These are phyloP conservation scores for Passalora sequoiae DNA, from an alignment of 2,329 filamentous ascomycete species.

Conservation along the genomic window DNA sequence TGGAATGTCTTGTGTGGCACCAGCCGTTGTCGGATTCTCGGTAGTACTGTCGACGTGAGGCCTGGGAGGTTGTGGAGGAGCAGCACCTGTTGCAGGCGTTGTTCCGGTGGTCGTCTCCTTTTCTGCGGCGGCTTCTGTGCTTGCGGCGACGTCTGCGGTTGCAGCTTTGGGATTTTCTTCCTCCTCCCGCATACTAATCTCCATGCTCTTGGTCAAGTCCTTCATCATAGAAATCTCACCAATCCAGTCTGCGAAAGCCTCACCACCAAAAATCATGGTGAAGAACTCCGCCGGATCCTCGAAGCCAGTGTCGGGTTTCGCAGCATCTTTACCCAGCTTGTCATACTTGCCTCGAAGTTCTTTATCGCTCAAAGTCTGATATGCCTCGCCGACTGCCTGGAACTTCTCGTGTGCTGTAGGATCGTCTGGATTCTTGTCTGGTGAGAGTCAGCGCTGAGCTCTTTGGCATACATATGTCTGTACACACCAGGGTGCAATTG, in stretches of 20 bases:
- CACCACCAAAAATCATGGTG: conserved; percentile 94
- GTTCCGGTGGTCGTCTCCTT: conserved; percentile 21
- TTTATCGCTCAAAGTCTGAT: conserved; percentile 78
- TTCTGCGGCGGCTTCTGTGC: conserved; percentile 37
- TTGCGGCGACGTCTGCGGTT: conserved; percentile 37
- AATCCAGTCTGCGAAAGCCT: conserved; percentile 93
- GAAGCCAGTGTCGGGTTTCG: conserved; percentile 85
- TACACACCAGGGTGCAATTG: conserved; percentile 68
- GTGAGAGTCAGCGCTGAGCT: conserved; percentile 1
- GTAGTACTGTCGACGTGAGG: conserved; percentile 14
- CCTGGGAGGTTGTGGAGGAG: conserved; percentile 9
- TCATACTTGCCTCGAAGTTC: conserved; percentile 90
- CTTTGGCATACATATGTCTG: neutral
- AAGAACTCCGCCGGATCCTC: conserved; percentile 96
- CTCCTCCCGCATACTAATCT: conserved; percentile 81
- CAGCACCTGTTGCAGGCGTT: conserved; percentile 15
- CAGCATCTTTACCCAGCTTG: conserved; percentile 92
- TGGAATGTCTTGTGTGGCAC: conserved; percentile 22
- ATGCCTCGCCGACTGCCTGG: conserved; percentile 71
- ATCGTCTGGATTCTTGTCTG: conserved; percentile 97
- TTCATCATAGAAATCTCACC: conserved; percentile 99
- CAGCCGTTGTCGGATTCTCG: conserved; percentile 9
- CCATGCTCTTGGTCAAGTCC: conserved; percentile 95
- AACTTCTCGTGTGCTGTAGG: conserved; percentile 91
- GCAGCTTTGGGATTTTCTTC: conserved; percentile 59